Conservation (phyloP, 2,329 filamentous ascomycete genomes). For the Zymoseptoria pseudotritici region DNA sequence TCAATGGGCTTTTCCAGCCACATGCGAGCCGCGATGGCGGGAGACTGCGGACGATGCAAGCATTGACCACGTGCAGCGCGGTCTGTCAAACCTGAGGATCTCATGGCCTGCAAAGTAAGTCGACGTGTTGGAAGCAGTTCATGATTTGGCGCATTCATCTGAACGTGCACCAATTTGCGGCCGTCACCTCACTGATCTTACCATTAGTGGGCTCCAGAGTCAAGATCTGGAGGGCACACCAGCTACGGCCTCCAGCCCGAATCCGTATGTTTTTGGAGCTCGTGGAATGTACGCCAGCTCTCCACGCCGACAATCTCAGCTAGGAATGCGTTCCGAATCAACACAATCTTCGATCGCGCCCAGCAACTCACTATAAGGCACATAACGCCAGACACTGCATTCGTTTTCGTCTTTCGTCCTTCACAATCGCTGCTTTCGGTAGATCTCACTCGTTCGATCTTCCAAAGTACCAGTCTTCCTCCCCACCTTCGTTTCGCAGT, state of each 20-base stretch:
- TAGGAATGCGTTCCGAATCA: conserved; percentile 13
- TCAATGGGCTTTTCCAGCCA: background rate
- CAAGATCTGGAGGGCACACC: background rate
- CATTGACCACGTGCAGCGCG: background rate
- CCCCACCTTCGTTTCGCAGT: conserved; percentile 3
- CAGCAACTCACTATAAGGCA: conserved; percentile 14
- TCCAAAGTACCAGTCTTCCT: conserved; percentile 8
- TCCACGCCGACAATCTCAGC: conserved; percentile 9
- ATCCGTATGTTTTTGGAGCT: background rate
- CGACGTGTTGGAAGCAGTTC: background rate
- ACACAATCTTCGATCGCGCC: conserved; percentile 10
- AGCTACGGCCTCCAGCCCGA: background rate
- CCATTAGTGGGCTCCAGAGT: background rate
- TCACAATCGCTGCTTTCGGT: conserved; percentile 17
- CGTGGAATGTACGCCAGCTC: background rate
- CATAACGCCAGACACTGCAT: conserved; percentile 11
- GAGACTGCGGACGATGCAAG: background rate
- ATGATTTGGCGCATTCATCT: background rate
- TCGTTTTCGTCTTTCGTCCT: conserved; percentile 12
- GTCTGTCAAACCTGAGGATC: background rate
- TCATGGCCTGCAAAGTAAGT: background rate
- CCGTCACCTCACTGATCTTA: background rate
- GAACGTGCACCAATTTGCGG: no score
- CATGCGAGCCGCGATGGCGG: background rate
- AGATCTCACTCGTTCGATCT: conserved; percentile 28